phyloP scores from a whole-genome alignment of 2,329 filamentous ascomycete genomes.

The Tolypocladium endophyticum region DNA sequence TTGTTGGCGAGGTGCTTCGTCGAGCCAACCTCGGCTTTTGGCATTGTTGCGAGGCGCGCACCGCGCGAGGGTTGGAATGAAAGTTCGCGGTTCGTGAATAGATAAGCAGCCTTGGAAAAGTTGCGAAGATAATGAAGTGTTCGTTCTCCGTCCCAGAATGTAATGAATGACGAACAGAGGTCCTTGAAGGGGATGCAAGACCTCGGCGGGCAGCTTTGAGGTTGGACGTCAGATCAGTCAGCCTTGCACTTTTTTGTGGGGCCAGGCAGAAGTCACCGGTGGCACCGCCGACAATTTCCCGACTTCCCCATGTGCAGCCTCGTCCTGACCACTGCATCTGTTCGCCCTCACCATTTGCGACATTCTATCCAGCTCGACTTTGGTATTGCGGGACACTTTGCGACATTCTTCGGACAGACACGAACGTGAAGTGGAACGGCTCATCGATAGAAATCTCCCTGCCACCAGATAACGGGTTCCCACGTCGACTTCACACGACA shows the following conservation, averaged over 20 bases:
- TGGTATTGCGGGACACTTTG: not conserved
- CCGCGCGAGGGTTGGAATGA: not conserved
- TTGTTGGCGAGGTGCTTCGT: conserved; percentile 88
- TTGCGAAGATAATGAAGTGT: not conserved
- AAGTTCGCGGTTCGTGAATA: not conserved
- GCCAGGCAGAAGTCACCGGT: no score
- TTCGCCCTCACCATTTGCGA: not conserved
- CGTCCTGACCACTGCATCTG: not conserved
- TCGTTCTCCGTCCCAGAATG: not conserved
- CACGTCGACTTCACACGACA: not conserved
- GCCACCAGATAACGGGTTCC: not conserved
- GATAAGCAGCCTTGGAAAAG: not conserved
- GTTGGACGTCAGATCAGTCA: not conserved
- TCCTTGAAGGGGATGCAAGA: not conserved
- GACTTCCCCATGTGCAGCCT: not conserved
- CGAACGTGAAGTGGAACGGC: not conserved
- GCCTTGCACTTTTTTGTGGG: conserved; percentile 2
- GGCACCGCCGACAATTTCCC: not conserved
- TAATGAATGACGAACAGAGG: not conserved
- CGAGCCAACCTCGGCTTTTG: conserved; percentile 81
- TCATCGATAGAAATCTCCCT: no score
- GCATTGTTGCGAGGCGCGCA: conserved; percentile 49
- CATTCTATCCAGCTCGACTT: not conserved
- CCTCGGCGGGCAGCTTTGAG: not conserved
- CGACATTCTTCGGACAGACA: not conserved